Conservation (phyloP, 2,329 filamentous ascomycete genomes). For the Colletotrichum orbiculare region DNA sequence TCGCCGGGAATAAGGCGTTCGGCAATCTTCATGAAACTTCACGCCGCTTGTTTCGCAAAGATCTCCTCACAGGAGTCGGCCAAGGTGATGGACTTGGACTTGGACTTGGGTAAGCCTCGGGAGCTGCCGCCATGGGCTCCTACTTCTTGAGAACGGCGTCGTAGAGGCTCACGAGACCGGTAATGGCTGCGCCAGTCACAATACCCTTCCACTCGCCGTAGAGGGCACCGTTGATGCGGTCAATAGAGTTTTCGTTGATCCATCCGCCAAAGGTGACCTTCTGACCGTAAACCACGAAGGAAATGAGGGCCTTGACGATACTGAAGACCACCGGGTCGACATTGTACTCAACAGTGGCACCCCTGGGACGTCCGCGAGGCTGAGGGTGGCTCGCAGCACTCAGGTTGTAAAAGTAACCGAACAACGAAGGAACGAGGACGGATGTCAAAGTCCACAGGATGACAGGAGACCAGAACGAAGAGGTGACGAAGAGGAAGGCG, state of each 20-base stretch:
- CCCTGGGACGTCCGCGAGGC: slow-evolving; percentile 53
- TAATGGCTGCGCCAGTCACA: slow-evolving; percentile 75
- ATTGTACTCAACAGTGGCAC: slow-evolving; percentile 59
- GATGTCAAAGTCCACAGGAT: slow-evolving; percentile 81
- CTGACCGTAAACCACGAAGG: slow-evolving; percentile 83
- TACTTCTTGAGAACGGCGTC: slow-evolving; percentile 81
- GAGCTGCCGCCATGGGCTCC: slow-evolving; percentile 6
- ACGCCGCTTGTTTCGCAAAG: background rate
- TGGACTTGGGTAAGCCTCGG: background rate
- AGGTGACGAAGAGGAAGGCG: slow-evolving; percentile 80
- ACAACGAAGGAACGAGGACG: slow-evolving; percentile 74
- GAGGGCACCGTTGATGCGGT: slow-evolving; percentile 72
- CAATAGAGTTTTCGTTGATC: slow-evolving; percentile 68
- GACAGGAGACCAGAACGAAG: slow-evolving; percentile 85
- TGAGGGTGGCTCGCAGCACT: slow-evolving; percentile 62
- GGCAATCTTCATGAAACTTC: background rate
- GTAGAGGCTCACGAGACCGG: slow-evolving; percentile 77
- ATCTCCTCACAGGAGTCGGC: background rate
- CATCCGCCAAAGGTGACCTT: slow-evolving; percentile 72
- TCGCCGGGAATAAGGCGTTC: background rate
- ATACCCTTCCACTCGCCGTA: slow-evolving; percentile 79
- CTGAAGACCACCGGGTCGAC: slow-evolving; percentile 93
- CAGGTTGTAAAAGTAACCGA: slow-evolving; percentile 93
- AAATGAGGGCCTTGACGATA: slow-evolving; percentile 84
- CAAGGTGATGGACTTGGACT: background rate